Evolutionary conservation across 805 yeast species (phyloP), one percentile per base, ranked within the genome.

Genomic region (Yamadazyma endophytica): DNA sequence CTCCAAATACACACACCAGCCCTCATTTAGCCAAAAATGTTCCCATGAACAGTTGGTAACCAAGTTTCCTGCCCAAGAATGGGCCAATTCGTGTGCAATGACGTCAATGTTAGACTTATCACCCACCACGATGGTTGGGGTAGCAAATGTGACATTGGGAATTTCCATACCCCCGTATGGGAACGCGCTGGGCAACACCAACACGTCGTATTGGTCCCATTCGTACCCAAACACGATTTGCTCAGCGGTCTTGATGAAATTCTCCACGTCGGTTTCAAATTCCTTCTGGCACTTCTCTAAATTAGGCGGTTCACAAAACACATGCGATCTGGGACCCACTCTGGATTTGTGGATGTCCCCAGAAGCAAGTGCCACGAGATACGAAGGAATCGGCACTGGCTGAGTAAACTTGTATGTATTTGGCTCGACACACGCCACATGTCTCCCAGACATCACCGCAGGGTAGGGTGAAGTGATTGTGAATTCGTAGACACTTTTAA

Each of bases 111-210:
- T 85, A 35, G 85, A 79, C 36, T 89, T 70, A 57, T 87, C 95
- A 23, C 89, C 88, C 11, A 89, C 75, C 25, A 88, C 75, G 39
- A 88, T 66, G 2, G 96, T 87, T 28, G 96, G 95, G 0, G 96
- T 86, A 6, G 88, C 89, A 58, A 86, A 86, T 1, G 95, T 86
- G 56, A 86, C 77, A 50, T 87, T 86, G 38, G 95, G 95, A 50
- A 86, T 85, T 61, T 88, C 96, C 95, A 88, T 88, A 33, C 96
- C 96, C 40, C 96, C 96, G 49, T 84, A 88, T 3, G 95, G 94
- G 60, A 75, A 72, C 6, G 77, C 75, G 33, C 79, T 73, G 2
- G 95, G 95, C 42, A 87, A 73, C 19, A 88, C 78, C 24, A 88
- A 66, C 18, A 86, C 82, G 50, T 87, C 89, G 54, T 82, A 88